These are phyloP conservation scores for Fusarium pseudocircinatum DNA, from an alignment of 2,329 filamentous ascomycete genomes.

Conservation along the genomic window DNA sequence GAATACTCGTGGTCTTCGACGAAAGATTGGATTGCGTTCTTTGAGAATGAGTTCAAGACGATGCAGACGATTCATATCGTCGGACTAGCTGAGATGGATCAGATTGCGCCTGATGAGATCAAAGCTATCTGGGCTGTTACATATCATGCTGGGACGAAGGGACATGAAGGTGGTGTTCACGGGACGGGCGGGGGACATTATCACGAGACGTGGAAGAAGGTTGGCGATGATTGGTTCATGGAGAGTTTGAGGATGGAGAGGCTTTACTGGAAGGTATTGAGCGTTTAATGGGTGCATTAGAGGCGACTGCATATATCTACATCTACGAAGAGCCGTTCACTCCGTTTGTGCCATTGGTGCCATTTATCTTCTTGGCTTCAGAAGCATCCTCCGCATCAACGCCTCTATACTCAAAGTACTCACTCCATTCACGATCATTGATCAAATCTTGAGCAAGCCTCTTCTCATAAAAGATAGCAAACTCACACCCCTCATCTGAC, in stretches of 20 bases:
- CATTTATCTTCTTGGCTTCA: neutral
- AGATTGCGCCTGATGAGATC: neutral
- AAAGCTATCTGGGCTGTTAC: slow-evolving; percentile 10
- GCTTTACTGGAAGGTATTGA: slow-evolving; percentile 21
- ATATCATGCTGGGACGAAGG: slow-evolving; percentile 10
- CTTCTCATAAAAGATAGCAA: slow-evolving; percentile 50
- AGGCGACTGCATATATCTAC: neutral
- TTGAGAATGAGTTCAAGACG: slow-evolving; percentile 2
- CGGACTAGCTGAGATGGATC: slow-evolving; percentile 15
- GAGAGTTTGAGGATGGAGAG: slow-evolving; percentile 20
- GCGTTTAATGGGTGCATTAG: fast-evolving
- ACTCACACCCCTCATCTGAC: slow-evolving; percentile 50
- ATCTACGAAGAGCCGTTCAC: neutral
- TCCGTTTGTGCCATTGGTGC: neutral
- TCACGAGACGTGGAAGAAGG: slow-evolving; percentile 22
- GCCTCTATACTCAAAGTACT: slow-evolving; percentile 52
- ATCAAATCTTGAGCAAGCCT: slow-evolving; percentile 45
- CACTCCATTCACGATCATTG: slow-evolving; percentile 48
- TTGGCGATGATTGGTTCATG: slow-evolving; percentile 27
- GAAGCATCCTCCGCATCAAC: slow-evolving; percentile 40
- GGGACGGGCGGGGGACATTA: slow-evolving; percentile 22
- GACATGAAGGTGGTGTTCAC: neutral
- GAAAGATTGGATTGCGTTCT: neutral
- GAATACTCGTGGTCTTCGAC: neutral
- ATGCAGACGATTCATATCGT: slow-evolving; percentile 21